Conservation (phyloP, 257 asterid species). For the Ligustrum vulgare region DNA sequence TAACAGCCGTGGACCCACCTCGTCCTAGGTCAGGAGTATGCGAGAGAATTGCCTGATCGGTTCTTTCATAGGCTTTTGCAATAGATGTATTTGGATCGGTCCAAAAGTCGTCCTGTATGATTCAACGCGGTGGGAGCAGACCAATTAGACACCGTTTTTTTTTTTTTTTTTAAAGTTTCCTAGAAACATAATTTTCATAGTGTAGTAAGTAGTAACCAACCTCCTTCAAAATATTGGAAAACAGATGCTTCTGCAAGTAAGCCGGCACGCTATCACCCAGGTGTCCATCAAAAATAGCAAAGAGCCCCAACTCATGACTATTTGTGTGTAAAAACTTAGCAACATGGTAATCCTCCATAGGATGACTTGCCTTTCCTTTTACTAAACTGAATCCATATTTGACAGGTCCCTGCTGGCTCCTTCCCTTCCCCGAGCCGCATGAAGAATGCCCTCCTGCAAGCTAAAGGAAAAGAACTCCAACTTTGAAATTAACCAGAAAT, state of each 20-base stretch:
- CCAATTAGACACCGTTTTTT: neutral
- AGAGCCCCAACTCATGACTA: slow-evolving; percentile 74
- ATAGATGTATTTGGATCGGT: slow-evolving; percentile 63
- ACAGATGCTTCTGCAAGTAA: slow-evolving; percentile 79
- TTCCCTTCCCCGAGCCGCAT: slow-evolving; percentile 73
- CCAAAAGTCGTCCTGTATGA: slow-evolving; percentile 76
- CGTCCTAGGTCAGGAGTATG: slow-evolving; percentile 81
- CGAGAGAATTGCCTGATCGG: slow-evolving; percentile 83
- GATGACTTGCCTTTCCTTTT: slow-evolving; percentile 91
- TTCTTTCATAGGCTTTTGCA: slow-evolving; percentile 73
- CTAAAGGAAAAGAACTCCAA: slow-evolving; percentile 36
- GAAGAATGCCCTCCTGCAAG: slow-evolving; percentile 60
- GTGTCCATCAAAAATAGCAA: slow-evolving; percentile 90
- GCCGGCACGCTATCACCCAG: slow-evolving; percentile 89
- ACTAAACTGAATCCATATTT: slow-evolving; percentile 79
- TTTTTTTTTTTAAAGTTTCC: neutral
- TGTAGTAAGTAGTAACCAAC: slow-evolving; percentile 58
- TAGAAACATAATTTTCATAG: neutral
- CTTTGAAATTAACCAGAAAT: neutral
- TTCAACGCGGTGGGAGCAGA: neutral
- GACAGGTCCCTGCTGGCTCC: slow-evolving; percentile 52
- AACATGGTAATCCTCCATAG: slow-evolving; percentile 97
- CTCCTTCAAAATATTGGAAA: slow-evolving; percentile 85
- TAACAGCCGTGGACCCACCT: slow-evolving; percentile 98
- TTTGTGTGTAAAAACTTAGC: slow-evolving; percentile 68